These are phyloP conservation scores for Trypanosoma melophagium DNA, from an alignment of 208 protist species.

Conservation along the genomic window DNA sequence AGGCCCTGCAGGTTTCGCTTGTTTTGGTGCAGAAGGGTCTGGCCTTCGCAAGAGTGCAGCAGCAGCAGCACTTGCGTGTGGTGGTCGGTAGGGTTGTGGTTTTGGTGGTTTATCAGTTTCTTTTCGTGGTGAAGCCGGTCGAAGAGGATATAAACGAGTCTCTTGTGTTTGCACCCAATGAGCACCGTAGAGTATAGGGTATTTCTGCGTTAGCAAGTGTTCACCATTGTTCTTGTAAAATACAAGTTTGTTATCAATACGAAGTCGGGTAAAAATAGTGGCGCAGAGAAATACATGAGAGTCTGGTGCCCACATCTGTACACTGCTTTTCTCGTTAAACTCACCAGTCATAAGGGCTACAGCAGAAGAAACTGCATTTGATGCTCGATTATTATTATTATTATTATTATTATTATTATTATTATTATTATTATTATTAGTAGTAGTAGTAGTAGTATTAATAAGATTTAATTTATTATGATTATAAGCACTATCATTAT, in stretches of 20 bases:
- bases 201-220: slow-evolving; percentile 72
- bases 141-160: slow-evolving; percentile 34
- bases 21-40: slow-evolving; percentile 40
- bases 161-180: slow-evolving; percentile 65
- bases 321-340: slow-evolving; percentile 88
- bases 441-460: too few relatives aligned
- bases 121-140: slow-evolving; percentile 49
- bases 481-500: slow-evolving; percentile 2
- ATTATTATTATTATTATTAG: slow-evolving; percentile 3
- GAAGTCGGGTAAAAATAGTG: slow-evolving; percentile 79
- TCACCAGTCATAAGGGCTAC: slow-evolving; percentile 51
- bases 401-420: not conserved
- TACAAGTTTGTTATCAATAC: slow-evolving; percentile 84
- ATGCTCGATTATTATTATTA: not conserved
- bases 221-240: slow-evolving; percentile 77
- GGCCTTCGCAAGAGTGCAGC: slow-evolving; percentile 60
- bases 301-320: slow-evolving; percentile 78
- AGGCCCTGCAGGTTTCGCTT: slow-evolving; percentile 65
- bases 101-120: slow-evolving; percentile 49
- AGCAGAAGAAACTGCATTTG: slow-evolving; percentile 1
- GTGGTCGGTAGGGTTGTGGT: slow-evolving; percentile 73
- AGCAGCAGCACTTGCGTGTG: slow-evolving; percentile 53
- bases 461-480: too few relatives aligned
- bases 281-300: slow-evolving; percentile 81
- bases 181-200: slow-evolving; percentile 71